A percentile compares a stretch with the other conserved stretches of the same genome.
Evolutionary conservation across 129 eudicot genomes (phyloP).

Genomic region (Pulicaria dysenterica): DNA sequence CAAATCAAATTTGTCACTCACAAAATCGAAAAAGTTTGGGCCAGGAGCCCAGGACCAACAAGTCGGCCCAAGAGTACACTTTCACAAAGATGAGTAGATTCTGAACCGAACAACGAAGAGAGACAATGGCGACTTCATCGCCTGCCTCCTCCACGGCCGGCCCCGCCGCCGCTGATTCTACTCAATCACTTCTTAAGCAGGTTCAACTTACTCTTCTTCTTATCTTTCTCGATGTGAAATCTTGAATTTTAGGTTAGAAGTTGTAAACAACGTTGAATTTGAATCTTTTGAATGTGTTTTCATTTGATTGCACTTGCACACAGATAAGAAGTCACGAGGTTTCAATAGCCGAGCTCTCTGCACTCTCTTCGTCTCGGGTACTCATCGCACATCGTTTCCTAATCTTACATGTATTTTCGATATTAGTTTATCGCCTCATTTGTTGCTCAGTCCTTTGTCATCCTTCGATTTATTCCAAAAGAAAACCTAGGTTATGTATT

Average conservation of each 20-base stretch:
- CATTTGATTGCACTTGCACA: slow-evolving; percentile 18
- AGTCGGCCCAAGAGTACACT: neutral
- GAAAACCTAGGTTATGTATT: neutral
- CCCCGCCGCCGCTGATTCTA: slow-evolving; percentile 18
- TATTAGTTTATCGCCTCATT: neutral
- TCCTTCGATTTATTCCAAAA: slow-evolving; percentile 2
- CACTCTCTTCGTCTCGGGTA: slow-evolving; percentile 36
- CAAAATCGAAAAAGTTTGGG: neutral
- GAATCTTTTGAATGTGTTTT: slow-evolving; percentile 7
- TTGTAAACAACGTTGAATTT: neutral
- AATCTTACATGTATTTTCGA: neutral
- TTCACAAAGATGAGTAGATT: neutral
- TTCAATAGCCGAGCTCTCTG: slow-evolving; percentile 35
- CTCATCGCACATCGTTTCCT: neutral
- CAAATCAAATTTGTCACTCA: too few relatives aligned
- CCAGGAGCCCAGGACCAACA: slow-evolving; percentile 10
- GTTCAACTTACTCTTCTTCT: neutral
- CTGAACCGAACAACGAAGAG: neutral
- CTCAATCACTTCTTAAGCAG: slow-evolving; percentile 35
- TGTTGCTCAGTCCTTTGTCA: neutral
- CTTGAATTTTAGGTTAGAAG: neutral
- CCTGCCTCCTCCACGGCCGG: slow-evolving; percentile 16
- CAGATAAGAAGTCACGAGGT: slow-evolving; percentile 38
- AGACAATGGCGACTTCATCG: slow-evolving; percentile 35
- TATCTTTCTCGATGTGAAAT: neutral